These are phyloP conservation scores for Fraxinus floribunda DNA, from an alignment of 305 asterid species.

Conservation along the genomic window DNA sequence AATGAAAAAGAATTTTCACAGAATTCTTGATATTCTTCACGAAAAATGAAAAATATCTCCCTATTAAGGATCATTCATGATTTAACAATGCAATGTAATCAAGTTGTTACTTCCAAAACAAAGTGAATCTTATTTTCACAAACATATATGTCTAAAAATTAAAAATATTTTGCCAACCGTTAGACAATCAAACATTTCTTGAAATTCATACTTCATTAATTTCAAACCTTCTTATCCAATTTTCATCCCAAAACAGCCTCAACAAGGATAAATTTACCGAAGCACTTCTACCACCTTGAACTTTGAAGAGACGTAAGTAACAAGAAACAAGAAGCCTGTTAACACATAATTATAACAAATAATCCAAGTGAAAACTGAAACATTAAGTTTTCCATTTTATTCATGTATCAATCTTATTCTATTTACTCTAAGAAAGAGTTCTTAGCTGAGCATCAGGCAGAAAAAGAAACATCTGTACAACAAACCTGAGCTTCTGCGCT, in stretches of 20 bases:
- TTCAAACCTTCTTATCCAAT: neutral
- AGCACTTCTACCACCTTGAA: neutral
- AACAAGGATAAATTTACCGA: neutral
- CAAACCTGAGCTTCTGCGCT: constrained; percentile 76
- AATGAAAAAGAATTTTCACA: neutral
- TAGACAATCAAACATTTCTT: neutral
- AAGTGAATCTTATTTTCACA: neutral
- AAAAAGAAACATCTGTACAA: constrained; percentile 5
- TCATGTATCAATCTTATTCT: neutral
- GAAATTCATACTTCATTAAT: neutral
- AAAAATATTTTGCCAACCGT: neutral
- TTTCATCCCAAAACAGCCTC: neutral
- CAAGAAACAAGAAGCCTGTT: neutral
- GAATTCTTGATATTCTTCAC: neutral
- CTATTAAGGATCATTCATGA: neutral
- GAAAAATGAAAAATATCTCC: neutral
- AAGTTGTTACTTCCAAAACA: neutral
- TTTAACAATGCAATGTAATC: neutral
- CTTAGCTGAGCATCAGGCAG: neutral
- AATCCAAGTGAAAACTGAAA: neutral
- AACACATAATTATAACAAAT: neutral
- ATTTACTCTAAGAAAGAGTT: neutral
- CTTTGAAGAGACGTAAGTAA: neutral
- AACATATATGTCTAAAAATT: neutral
- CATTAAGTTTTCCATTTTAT: neutral